Percentiles rank a stretch among this genome's conserved stretches.
Evolutionary conservation across 257 asterid genomes (phyloP).

Genomic region (Echium plantagineum): DNA sequence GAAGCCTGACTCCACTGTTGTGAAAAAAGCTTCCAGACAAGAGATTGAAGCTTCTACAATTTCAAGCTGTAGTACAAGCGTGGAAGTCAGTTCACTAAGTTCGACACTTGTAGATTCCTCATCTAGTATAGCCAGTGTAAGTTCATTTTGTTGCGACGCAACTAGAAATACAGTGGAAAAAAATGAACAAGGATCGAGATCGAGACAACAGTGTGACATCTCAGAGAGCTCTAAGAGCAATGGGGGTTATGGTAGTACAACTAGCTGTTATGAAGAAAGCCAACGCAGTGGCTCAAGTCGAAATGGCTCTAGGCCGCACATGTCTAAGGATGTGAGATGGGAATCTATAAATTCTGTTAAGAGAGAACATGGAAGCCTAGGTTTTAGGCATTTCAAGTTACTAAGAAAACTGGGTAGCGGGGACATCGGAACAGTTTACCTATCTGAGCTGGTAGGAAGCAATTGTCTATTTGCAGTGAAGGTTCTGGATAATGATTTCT

Average conservation of each 20-base stretch:
- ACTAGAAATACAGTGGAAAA: slow-evolving; percentile 25
- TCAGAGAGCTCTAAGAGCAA: slow-evolving; percentile 74
- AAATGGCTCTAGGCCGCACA: slow-evolving; percentile 66
- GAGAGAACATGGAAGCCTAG: slow-evolving; percentile 52
- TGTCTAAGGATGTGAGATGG: slow-evolving; percentile 85
- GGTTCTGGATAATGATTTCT: slow-evolving; percentile 59
- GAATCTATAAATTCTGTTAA: slow-evolving; percentile 56
- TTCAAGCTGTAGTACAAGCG: slow-evolving; percentile 21
- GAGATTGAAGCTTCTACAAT: slow-evolving; percentile 22
- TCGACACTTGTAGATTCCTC: slow-evolving; percentile 19
- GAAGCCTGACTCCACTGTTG: slow-evolving; percentile 19
- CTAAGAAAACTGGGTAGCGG: slow-evolving; percentile 77
- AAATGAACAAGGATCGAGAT: slow-evolving; percentile 38
- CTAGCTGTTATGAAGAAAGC: slow-evolving; percentile 73
- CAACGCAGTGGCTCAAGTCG: slow-evolving; percentile 48
- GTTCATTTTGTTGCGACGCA: slow-evolving; percentile 16
- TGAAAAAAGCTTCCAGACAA: slow-evolving; percentile 16
- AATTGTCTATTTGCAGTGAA: slow-evolving; percentile 66
- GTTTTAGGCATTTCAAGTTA: slow-evolving; percentile 57
- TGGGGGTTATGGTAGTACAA: slow-evolving; percentile 67
- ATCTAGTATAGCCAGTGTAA: slow-evolving; percentile 15
- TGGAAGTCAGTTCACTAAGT: slow-evolving; percentile 21
- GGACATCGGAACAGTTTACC: slow-evolving; percentile 71
- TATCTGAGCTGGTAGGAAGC: slow-evolving; percentile 71
- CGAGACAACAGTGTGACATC: slow-evolving; percentile 52